phyloP scores from a whole-genome alignment of 2,329 filamentous ascomycete species.

The Moelleriella libera region DNA sequence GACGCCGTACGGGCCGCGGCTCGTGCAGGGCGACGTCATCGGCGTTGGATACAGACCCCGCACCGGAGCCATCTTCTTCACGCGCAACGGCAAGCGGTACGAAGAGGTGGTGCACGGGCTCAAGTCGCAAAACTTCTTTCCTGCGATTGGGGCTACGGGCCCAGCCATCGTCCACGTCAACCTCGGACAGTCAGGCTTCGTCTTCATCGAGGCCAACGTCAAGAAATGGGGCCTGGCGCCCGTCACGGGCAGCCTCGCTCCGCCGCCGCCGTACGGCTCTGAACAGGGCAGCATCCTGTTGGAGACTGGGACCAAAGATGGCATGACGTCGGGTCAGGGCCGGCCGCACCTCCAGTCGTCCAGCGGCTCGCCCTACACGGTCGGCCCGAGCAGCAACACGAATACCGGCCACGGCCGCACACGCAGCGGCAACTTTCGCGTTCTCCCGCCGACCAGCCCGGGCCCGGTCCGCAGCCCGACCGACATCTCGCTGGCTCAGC shows the following conservation, averaged over 20 bases:
- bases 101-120: slow-evolving; percentile 89
- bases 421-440: slow-evolving; percentile 63
- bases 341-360: slow-evolving; percentile 32
- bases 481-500: slow-evolving; percentile 84
- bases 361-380: slow-evolving; percentile 19
- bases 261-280: slow-evolving; percentile 89
- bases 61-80: slow-evolving; percentile 94
- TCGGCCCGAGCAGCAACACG: slow-evolving; percentile 28
- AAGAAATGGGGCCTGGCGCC: slow-evolving; percentile 99
- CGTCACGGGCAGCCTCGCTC: slow-evolving; percentile 87
- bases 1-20: slow-evolving; percentile 68
- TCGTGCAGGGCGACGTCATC: slow-evolving; percentile 88
- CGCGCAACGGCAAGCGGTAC: slow-evolving; percentile 91
- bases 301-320: slow-evolving; percentile 63
- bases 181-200: slow-evolving; percentile 93
- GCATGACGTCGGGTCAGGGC: slow-evolving; percentile 29
- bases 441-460: slow-evolving; percentile 66
- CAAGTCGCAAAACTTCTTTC: slow-evolving; percentile 94
- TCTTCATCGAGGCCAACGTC: slow-evolving; percentile 98
- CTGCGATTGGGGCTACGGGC: slow-evolving; percentile 89
- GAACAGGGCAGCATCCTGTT: slow-evolving; percentile 94
- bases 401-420: slow-evolving; percentile 58
- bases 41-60: slow-evolving; percentile 90
- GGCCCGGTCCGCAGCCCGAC: slow-evolving; percentile 85
- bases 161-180: slow-evolving; percentile 91